A percentile compares a stretch with the other conserved stretches of the same genome.
phyloP scores from a whole-genome alignment of 176 grass and related monocot genomes.

The Zizania latifolia region DNA sequence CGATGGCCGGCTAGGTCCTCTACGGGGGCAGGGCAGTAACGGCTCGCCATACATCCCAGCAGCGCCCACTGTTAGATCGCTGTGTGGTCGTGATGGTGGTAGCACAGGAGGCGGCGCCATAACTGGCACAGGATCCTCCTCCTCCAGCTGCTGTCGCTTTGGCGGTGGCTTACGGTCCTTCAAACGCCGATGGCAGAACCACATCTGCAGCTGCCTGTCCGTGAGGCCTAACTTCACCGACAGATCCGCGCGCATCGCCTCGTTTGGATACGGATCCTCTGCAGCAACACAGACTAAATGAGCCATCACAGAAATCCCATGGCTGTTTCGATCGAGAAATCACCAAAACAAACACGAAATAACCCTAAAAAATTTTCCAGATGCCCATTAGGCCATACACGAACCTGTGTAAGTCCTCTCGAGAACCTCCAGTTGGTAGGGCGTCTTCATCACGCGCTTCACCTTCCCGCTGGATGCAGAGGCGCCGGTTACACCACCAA shows the following conservation, averaged over 20 bases:
- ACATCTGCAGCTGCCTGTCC: slow-evolving; percentile 97
- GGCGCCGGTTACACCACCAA: slow-evolving; percentile 24
- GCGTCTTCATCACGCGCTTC: slow-evolving; percentile 95
- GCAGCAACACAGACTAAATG: slow-evolving; percentile 23
- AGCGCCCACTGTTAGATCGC: slow-evolving; percentile 26
- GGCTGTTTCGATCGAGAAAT: not conserved
- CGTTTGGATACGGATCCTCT: slow-evolving; percentile 69
- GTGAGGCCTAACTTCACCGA: slow-evolving; percentile 59
- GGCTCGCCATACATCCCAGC: slow-evolving; percentile 15
- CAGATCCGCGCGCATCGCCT: slow-evolving; percentile 53
- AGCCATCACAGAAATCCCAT: not conserved
- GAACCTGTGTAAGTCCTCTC: slow-evolving; percentile 80
- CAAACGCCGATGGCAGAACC: slow-evolving; percentile 91
- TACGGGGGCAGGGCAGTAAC: slow-evolving; percentile 22
- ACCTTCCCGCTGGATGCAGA: slow-evolving; percentile 52
- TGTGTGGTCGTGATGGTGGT: slow-evolving; percentile 32
- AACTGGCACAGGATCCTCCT: slow-evolving; percentile 34
- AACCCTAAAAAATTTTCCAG: not conserved
- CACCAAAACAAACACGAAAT: not conserved
- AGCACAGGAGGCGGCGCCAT: slow-evolving; percentile 30
- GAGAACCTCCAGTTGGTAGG: slow-evolving; percentile 87
- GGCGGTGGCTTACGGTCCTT: slow-evolving; percentile 66
- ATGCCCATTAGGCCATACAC: not conserved
- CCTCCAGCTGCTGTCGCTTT: slow-evolving; percentile 44
- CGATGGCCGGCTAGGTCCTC: slow-evolving; percentile 35